phyloP scores from a whole-genome alignment of 306 rosid genomes.

The Hylodesmum podocarpum region DNA sequence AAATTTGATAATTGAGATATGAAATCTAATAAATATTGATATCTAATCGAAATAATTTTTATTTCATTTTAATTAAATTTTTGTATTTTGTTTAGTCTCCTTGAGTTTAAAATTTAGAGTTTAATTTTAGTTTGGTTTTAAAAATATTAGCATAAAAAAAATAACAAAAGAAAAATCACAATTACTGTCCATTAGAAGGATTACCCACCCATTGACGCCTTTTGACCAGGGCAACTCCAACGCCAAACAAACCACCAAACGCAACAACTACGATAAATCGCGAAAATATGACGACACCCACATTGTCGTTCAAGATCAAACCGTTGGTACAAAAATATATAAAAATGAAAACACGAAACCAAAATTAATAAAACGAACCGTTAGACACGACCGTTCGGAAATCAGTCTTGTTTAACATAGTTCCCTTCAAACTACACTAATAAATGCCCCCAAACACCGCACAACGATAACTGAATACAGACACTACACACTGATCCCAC shows the following conservation, averaged over 20 bases:
- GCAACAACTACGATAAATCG: neutral
- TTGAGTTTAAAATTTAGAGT: too few relatives aligned
- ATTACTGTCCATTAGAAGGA: neutral
- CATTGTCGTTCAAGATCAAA: neutral
- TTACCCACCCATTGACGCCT: neutral
- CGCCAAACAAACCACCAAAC: slow-evolving; percentile 26
- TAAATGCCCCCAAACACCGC: neutral
- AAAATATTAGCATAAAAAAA: too few relatives aligned
- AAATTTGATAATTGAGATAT: too few relatives aligned
- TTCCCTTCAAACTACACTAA: neutral
- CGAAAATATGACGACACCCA: neutral
- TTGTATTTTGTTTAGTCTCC: too few relatives aligned
- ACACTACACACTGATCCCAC: neutral
- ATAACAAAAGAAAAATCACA: neutral
- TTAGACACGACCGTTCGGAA: slow-evolving; percentile 6
- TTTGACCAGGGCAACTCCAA: slow-evolving; percentile 18
- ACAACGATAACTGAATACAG: neutral
- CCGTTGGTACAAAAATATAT: slow-evolving; percentile 21
- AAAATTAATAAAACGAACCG: neutral
- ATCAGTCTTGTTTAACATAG: neutral
- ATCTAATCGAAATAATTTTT: too few relatives aligned
- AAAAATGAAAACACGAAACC: neutral
- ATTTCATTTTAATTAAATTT: too few relatives aligned
- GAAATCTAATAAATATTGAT: too few relatives aligned
- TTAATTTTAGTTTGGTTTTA: too few relatives aligned